These are phyloP conservation scores for Aspergillus sclerotiicarbonarius DNA, from an alignment of 495 filamentous ascomycete species.

Conservation along the genomic window DNA sequence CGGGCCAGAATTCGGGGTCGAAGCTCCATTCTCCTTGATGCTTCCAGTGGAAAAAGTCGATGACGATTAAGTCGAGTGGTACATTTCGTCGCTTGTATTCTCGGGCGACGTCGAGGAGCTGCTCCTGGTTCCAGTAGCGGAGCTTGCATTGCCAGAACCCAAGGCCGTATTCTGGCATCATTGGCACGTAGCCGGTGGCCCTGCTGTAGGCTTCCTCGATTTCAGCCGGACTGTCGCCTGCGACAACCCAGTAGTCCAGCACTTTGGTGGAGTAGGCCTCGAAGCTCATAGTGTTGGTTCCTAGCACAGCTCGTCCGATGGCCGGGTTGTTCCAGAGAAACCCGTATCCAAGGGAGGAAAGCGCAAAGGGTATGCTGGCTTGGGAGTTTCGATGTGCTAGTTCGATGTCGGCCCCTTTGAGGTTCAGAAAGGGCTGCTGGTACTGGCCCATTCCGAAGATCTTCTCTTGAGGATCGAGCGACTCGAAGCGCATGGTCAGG, in stretches of 20 bases:
- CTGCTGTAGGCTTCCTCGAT: conserved; percentile 51
- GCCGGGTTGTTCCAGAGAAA: conserved; percentile 60
- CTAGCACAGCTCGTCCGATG: conserved; percentile 55
- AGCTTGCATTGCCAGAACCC: conserved; percentile 65
- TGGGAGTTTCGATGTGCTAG: conserved; percentile 62
- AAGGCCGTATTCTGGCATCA: conserved; percentile 63
- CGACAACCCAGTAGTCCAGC: conserved; percentile 60
- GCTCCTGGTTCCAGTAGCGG: conserved; percentile 58
- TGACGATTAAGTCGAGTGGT: conserved; percentile 56
- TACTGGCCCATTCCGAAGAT: conserved; percentile 65
- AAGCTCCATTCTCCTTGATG: conserved; percentile 60
- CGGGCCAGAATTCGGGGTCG: conserved; percentile 56
- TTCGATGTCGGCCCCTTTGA: conserved; percentile 57
- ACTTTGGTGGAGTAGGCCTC: conserved; percentile 52
- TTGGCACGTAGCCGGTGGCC: conserved; percentile 52
- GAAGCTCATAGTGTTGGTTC: conserved; percentile 57
- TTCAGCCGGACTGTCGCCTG: conserved; percentile 50
- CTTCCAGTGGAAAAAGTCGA: conserved; percentile 62
- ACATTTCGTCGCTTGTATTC: conserved; percentile 51
- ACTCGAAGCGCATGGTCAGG: conserved; percentile 54
- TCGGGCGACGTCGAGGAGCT: conserved; percentile 51
- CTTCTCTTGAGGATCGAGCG: conserved; percentile 48
- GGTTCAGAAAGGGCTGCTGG: conserved; percentile 54
- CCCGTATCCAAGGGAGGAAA: conserved; percentile 55
- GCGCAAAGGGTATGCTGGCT: conserved; percentile 54